A percentile compares a stretch with the other conserved stretches of the same genome.
phyloP scores from a whole-genome alignment of 306 rosid genomes.

The Notholithocarpus densiflorus region DNA sequence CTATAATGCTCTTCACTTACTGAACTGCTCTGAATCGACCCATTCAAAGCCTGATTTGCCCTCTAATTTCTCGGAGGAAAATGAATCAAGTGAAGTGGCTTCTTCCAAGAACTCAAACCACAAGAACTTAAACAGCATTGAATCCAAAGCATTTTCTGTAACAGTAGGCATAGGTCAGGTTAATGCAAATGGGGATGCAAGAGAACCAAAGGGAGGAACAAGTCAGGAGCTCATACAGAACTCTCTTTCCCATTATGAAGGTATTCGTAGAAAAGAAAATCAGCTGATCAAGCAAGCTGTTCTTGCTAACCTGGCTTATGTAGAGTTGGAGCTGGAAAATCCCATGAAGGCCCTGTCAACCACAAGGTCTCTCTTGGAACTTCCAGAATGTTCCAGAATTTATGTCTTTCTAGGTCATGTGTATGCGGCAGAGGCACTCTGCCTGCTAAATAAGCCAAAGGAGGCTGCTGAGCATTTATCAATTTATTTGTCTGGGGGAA shows the following conservation, averaged over 20 bases:
- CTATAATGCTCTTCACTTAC: constrained; percentile 62
- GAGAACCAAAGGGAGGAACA: constrained; percentile 80
- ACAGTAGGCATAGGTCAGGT: constrained; percentile 56
- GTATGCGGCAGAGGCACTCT: constrained; percentile 95
- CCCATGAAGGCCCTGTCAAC: constrained; percentile 69
- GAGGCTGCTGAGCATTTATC: constrained; percentile 81
- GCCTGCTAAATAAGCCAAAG: constrained; percentile 78
- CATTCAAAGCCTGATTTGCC: constrained; percentile 53
- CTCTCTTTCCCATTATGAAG: constrained; percentile 71
- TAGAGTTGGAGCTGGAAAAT: constrained; percentile 85
- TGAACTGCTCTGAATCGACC: constrained; percentile 46
- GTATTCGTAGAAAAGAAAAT: constrained; percentile 62
- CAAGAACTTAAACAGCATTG: constrained; percentile 51
- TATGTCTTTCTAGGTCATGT: constrained; percentile 75
- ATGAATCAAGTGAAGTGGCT: constrained; percentile 54
- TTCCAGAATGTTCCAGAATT: constrained; percentile 84
- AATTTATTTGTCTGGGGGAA: constrained; percentile 65
- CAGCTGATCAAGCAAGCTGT: constrained; percentile 78
- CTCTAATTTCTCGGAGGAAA: constrained; percentile 67
- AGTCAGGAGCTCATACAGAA: constrained; percentile 82
- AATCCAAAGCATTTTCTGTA: constrained; percentile 58
- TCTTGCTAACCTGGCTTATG: constrained; percentile 84
- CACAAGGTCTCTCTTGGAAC: constrained; percentile 65
- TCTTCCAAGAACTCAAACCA: constrained; percentile 54
- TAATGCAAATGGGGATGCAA: constrained; percentile 74